Conservation (phyloP, 306 rosid species). For the Lagenaria siceraria region DNA sequence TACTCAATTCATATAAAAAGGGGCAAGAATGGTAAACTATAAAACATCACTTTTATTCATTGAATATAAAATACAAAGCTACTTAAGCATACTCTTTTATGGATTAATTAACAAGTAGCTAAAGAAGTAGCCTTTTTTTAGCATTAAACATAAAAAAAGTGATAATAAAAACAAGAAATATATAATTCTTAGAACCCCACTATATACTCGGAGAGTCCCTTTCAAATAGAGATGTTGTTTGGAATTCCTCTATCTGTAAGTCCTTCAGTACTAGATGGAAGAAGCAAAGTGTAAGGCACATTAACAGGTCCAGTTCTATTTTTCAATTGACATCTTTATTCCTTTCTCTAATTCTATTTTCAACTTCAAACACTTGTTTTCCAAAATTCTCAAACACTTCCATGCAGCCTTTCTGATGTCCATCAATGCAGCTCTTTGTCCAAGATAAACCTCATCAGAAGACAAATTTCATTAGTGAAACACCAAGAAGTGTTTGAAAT, state of each 20-base stretch:
- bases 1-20: too few species aligned
- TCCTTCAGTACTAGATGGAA: conserved; percentile 41
- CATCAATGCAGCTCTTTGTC: conserved; percentile 47
- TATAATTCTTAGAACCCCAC: too few species aligned
- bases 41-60: too few species aligned
- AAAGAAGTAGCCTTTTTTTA: too few species aligned
- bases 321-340: conserved; percentile 32
- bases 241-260: conserved; percentile 62
- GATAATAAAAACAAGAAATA: too few species aligned
- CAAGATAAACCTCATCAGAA: conserved; percentile 64
- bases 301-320: conserved; percentile 47
- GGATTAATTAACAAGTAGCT: too few species aligned
- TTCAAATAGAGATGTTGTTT: conserved; percentile 51
- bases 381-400: conserved; percentile 42
- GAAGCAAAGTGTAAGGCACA: conserved; percentile 49
- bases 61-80: too few species aligned
- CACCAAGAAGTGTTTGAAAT: conserved; percentile 32
- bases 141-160: too few species aligned
- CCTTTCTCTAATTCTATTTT: conserved; percentile 14
- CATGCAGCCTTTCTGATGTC: conserved; percentile 38
- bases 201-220: too few species aligned
- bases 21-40: too few species aligned
- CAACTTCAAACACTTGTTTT: conserved; percentile 28
- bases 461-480: conserved; percentile 66
- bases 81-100: too few species aligned